Evolutionary conservation across 2,329 filamentous ascomycete species (phyloP).

Genomic region (Microsporum canis): DNA sequence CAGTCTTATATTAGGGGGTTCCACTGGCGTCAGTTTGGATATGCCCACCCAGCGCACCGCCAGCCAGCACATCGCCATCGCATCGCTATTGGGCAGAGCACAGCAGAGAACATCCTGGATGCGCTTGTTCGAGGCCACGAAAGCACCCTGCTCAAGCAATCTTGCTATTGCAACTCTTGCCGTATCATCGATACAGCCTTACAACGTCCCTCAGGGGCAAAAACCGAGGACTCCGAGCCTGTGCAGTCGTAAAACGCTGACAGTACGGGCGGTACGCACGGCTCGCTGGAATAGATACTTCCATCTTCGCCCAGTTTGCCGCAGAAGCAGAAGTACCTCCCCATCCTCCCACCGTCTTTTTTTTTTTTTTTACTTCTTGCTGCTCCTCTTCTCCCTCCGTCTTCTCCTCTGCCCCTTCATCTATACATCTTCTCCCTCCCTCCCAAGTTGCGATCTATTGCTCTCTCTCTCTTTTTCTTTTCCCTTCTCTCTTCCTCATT

Average conservation of each 20-base stretch:
- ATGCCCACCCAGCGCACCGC: constrained; percentile 2
- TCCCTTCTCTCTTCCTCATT: neutral
- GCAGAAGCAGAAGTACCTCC: neutral
- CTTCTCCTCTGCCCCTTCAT: neutral
- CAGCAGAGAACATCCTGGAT: neutral
- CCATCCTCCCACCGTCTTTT: neutral
- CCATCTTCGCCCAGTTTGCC: neutral
- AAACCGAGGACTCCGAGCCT: neutral
- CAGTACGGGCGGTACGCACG: constrained; percentile 4
- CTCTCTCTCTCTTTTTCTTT: constrained; percentile 5
- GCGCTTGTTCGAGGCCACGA: constrained; percentile 2
- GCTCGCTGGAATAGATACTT: neutral
- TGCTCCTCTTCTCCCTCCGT: neutral
- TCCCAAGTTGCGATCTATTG: neutral
- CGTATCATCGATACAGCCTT: neutral
- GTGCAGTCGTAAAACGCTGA: constrained; percentile 3
- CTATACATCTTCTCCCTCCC: constrained; percentile 4
- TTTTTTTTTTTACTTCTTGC: neutral
- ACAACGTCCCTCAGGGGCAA: neutral
- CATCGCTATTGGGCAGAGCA: neutral
- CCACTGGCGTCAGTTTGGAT: constrained; percentile 1
- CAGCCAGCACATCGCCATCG: neutral
- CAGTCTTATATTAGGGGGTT: constrained; percentile 1
- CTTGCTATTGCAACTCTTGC: neutral
- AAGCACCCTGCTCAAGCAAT: neutral